Evolutionary conservation across 2,329 filamentous ascomycete genomes (phyloP).

Genomic region (Stemphylium vesicarium): DNA sequence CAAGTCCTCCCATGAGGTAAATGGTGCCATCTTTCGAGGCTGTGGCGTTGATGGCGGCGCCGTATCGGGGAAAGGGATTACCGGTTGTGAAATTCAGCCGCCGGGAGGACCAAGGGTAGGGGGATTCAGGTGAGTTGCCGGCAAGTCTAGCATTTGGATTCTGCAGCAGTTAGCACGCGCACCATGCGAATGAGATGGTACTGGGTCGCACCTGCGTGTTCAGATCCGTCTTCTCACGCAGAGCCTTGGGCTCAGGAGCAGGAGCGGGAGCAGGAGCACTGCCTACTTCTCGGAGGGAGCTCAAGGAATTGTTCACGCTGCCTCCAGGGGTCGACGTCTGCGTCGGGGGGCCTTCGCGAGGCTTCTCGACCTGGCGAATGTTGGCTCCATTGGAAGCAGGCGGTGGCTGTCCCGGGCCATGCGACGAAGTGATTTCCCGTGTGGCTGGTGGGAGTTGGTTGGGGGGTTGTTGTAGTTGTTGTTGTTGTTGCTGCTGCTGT

Average conservation of each 20-base stretch:
- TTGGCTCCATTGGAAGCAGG: slow-evolving; percentile 51
- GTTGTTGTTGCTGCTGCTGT: no score
- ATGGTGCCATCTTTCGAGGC: slow-evolving; percentile 97
- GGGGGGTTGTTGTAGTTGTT: slow-evolving; percentile 11
- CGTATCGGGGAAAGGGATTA: slow-evolving; percentile 95
- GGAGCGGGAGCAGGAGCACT: slow-evolving; percentile 64
- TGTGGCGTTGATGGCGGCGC: slow-evolving; percentile 89
- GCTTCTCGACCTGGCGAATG: slow-evolving; percentile 51
- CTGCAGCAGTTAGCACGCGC: slow-evolving; percentile 29
- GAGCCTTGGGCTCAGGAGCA: slow-evolving; percentile 68
- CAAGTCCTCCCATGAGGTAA: slow-evolving; percentile 95
- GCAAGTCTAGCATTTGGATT: slow-evolving; percentile 33
- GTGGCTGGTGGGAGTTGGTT: slow-evolving; percentile 60
- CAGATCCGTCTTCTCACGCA: slow-evolving; percentile 63
- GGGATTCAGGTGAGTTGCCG: slow-evolving; percentile 69
- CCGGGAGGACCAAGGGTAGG: slow-evolving; percentile 96
- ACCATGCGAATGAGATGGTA: background rate
- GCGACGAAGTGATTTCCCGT: slow-evolving; percentile 63
- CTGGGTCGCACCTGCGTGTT: slow-evolving; percentile 59
- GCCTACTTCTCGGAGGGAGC: slow-evolving; percentile 68
- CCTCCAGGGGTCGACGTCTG: slow-evolving; percentile 74
- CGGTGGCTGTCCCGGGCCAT: slow-evolving; percentile 56
- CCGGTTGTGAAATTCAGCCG: slow-evolving; percentile 85
- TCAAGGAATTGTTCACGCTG: slow-evolving; percentile 70
- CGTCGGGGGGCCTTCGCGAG: slow-evolving; percentile 28